phyloP scores from a whole-genome alignment of 2,329 filamentous ascomycete genomes.

The Acarospora socialis region DNA sequence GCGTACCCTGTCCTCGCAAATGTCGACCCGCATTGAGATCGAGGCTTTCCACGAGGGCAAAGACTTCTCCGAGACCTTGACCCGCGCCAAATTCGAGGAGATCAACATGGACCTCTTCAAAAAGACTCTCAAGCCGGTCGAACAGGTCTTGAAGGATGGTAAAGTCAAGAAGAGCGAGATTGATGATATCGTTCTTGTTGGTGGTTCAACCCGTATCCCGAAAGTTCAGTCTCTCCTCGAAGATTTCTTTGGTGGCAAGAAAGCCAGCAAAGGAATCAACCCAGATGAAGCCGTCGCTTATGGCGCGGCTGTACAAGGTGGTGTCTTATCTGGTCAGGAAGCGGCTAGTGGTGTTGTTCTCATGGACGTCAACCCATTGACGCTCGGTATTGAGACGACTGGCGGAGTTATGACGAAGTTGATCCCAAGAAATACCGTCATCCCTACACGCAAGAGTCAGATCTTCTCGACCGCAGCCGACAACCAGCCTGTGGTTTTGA shows the following conservation, averaged over 20 bases:
- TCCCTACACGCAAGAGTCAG: conserved; percentile 92
- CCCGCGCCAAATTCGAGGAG: conserved; percentile 98
- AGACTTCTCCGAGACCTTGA: conserved; percentile 96
- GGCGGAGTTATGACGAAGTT: conserved; percentile 97
- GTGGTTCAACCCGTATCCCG: conserved; percentile 97
- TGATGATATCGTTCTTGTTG: conserved; percentile 92
- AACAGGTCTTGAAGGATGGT: conserved; percentile 96
- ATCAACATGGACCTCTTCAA: conserved; percentile 98
- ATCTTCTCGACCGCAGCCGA: conserved; percentile 96
- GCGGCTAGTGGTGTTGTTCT: conserved; percentile 70
- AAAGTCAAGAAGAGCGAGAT: conserved; percentile 94
- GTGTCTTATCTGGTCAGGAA: conserved; percentile 81
- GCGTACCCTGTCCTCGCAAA: conserved; percentile 89
- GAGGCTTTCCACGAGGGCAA: conserved; percentile 94
- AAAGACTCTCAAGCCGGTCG: conserved; percentile 96
- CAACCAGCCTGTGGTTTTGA: conserved; percentile 89
- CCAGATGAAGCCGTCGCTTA: conserved; percentile 98
- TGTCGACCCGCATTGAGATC: conserved; percentile 88
- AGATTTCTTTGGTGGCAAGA: conserved; percentile 92
- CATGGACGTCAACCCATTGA: conserved; percentile 95
- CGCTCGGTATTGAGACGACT: conserved; percentile 92
- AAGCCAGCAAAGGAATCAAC: conserved; percentile 98
- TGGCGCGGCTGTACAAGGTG: conserved; percentile 92
- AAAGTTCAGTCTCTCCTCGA: conserved; percentile 92
- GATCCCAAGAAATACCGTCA: conserved; percentile 85